phyloP scores from a whole-genome alignment of 208 protist species.

The Acanthamoeba triangularis region DNA sequence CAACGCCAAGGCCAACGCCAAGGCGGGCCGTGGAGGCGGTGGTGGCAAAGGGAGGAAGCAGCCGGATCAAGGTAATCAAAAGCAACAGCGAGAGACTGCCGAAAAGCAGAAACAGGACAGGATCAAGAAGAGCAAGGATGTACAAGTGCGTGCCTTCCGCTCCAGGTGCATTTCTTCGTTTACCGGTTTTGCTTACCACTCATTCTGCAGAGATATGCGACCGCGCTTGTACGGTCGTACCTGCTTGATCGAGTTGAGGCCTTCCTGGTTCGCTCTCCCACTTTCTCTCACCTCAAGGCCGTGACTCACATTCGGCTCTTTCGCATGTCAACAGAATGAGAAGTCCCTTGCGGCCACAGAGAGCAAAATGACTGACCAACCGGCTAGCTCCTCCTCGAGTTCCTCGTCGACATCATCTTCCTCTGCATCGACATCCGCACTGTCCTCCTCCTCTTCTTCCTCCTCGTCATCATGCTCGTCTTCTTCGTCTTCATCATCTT shows the following conservation, averaged over 20 bases:
- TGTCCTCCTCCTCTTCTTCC: background rate
- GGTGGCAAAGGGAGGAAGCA: slow-evolving; percentile 36
- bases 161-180: background rate
- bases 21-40: background rate
- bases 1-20: background rate
- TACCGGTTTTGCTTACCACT: background rate
- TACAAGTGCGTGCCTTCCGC: background rate
- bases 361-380: background rate
- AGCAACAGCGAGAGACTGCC: background rate
- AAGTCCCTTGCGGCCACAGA: background rate
- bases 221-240: slow-evolving; percentile 11
- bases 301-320: background rate
- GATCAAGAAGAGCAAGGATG: slow-evolving; percentile 29
- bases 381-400: background rate
- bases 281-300: background rate
- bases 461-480: background rate
- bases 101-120: slow-evolving; percentile 24
- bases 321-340: background rate
- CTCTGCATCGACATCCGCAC: background rate
- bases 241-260: slow-evolving; percentile 43
- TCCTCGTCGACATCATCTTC: background rate
- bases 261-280: slow-evolving; percentile 17
- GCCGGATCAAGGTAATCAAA: background rate
- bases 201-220: background rate
- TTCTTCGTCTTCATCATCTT: background rate